These are phyloP conservation scores for Narthecium ossifragum DNA, from an alignment of 106 monocot species.

Conservation along the genomic window DNA sequence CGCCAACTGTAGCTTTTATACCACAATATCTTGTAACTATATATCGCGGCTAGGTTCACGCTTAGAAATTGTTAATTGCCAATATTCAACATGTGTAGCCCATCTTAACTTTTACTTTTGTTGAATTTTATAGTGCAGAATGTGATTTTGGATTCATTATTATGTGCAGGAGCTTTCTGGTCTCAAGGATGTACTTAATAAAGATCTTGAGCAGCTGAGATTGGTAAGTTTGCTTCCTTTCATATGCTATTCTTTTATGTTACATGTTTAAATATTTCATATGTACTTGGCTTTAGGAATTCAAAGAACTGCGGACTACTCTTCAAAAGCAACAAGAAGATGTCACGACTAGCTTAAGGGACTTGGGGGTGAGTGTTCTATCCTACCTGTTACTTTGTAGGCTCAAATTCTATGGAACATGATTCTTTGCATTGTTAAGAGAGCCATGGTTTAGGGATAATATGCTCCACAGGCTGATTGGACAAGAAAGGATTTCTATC, in stretches of 20 bases:
- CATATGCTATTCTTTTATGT: background rate
- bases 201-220: constrained; percentile 25
- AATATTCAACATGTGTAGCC: no score
- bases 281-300: constrained; percentile 24
- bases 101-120: no score
- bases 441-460: no score
- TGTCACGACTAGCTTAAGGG: constrained; percentile 40
- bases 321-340: constrained; percentile 69
- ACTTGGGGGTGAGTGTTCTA: constrained; percentile 41
- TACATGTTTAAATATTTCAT: background rate
- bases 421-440: no score
- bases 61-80: no score
- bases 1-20: background rate
- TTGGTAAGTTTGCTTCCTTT: constrained; percentile 19
- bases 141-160: background rate
- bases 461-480: no score
- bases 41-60: no score
- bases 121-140: no score
- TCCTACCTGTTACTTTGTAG: no score
- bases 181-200: constrained; percentile 25
- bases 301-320: constrained; percentile 49
- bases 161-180: constrained; percentile 29
- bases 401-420: no score
- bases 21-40: background rate
- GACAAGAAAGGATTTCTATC: no score